phyloP scores from a whole-genome alignment of 2,329 filamentous ascomycete genomes.

The Penicillium hordei region DNA sequence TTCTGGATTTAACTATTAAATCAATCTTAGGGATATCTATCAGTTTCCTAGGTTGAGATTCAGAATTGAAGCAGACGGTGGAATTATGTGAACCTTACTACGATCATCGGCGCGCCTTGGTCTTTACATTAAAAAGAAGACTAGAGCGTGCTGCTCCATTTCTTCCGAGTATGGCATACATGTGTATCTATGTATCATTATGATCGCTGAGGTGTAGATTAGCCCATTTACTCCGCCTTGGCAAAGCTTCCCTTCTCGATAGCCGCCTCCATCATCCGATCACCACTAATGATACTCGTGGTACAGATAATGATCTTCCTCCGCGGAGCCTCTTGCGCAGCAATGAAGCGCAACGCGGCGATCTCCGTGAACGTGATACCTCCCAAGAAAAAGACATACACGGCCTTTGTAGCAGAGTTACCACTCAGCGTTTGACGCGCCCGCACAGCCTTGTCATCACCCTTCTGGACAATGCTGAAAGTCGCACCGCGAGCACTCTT shows the following conservation, averaged over 20 bases:
- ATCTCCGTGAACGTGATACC: constrained; percentile 96
- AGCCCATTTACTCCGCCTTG: constrained; percentile 25
- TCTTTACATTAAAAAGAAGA: background rate
- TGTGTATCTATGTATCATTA: background rate
- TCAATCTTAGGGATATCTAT: background rate
- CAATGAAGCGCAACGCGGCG: constrained; percentile 87
- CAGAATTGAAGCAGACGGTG: background rate
- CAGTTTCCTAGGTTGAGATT: background rate
- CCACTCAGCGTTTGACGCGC: constrained; percentile 81
- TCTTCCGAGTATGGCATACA: background rate
- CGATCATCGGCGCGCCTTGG: background rate
- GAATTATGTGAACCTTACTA: background rate
- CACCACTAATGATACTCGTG: constrained; percentile 86
- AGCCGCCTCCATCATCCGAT: constrained; percentile 81
- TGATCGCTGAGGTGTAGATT: background rate
- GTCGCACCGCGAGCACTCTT: constrained; percentile 85
- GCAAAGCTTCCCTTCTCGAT: constrained; percentile 70
- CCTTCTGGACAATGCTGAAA: constrained; percentile 88
- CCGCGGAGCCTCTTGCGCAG: constrained; percentile 74
- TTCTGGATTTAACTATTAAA: constrained; percentile 47
- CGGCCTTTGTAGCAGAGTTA: constrained; percentile 72
- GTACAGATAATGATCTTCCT: constrained; percentile 89
- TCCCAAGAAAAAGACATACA: constrained; percentile 96
- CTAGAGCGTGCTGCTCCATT: background rate
- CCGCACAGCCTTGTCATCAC: constrained; percentile 87